Percentiles rank a stretch among this genome's conserved stretches.
Conservation (phyloP, 345 rosid genomes). For the Diplotaxis tenuifolia region DNA sequence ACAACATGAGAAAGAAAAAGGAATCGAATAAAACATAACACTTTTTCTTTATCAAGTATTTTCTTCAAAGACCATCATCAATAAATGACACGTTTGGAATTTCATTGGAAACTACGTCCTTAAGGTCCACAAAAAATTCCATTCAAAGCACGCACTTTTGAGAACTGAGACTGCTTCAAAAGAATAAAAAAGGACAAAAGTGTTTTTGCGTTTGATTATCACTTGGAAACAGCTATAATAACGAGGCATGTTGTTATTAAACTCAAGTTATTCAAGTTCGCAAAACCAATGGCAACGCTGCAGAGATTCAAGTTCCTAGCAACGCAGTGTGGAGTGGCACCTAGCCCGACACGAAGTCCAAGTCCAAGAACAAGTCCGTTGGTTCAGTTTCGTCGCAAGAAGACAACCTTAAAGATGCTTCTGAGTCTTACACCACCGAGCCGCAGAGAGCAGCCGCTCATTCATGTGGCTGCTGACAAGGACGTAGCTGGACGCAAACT, state of each 20-base stretch:
- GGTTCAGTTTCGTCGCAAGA: constrained; percentile 64
- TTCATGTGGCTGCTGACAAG: constrained; percentile 24
- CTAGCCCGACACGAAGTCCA: constrained; percentile 72
- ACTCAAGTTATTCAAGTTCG: constrained; percentile 23
- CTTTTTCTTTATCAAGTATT: constrained; percentile 19
- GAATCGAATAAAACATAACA: constrained; percentile 16
- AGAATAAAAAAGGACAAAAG: constrained; percentile 34
- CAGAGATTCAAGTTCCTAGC: constrained; percentile 82
- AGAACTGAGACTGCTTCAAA: constrained; percentile 24
- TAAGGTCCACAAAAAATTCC: constrained; percentile 43
- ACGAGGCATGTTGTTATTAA: constrained; percentile 3
- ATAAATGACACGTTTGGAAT: constrained; percentile 34
- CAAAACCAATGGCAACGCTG: constrained; percentile 60
- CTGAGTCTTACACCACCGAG: constrained; percentile 48
- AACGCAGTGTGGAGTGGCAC: constrained; percentile 76
- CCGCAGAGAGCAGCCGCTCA: constrained; percentile 23
- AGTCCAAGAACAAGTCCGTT: constrained; percentile 75
- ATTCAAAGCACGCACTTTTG: constrained; percentile 56
- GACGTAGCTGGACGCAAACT: constrained; percentile 42
- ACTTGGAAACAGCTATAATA: constrained; percentile 16
- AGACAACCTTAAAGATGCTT: constrained; percentile 73
- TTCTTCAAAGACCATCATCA: constrained; percentile 25
- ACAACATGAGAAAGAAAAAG: constrained; percentile 4
- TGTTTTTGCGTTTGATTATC: constrained; percentile 37
- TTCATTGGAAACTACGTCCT: constrained; percentile 23